Conservation (phyloP, 495 filamentous ascomycete genomes). For the Penicillium verhagenii region DNA sequence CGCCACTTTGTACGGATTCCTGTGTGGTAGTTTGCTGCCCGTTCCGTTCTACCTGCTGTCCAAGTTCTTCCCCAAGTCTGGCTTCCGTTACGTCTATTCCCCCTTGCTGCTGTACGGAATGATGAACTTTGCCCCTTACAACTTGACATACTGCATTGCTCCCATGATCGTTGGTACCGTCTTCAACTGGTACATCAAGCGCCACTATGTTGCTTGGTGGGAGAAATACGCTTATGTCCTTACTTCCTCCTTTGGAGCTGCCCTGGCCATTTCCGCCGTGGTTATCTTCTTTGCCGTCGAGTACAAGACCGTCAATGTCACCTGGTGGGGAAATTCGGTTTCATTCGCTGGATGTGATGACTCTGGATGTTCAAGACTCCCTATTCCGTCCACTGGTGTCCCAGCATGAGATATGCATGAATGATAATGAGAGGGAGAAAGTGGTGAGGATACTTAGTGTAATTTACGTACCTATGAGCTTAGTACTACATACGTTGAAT, state of each 20-base stretch:
- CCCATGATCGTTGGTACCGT: conserved; percentile 44
- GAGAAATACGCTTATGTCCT: conserved; percentile 65
- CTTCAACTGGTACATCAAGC: conserved; percentile 56
- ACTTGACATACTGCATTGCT: conserved; percentile 41
- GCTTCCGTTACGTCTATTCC: conserved; percentile 29
- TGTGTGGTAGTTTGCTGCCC: conserved; percentile 31
- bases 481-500: too few relatives aligned
- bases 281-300: conserved; percentile 54
- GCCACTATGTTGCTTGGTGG: conserved; percentile 58
- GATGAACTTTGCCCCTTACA: conserved; percentile 31
- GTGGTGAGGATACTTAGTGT: not conserved
- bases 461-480: not conserved
- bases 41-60: conserved; percentile 32
- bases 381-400: not conserved
- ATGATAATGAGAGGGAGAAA: not conserved
- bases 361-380: not conserved
- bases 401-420: not conserved
- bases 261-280: conserved; percentile 56
- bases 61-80: conserved; percentile 27
- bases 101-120: conserved; percentile 35
- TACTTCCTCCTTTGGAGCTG: conserved; percentile 57
- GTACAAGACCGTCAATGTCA: conserved; percentile 35
- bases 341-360: conserved; percentile 6
- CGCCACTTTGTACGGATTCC: conserved; percentile 34
- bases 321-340: conserved; percentile 6